Evolutionary conservation across 169 alveolate species (phyloP).

Genomic region (Fabrea salina): DNA sequence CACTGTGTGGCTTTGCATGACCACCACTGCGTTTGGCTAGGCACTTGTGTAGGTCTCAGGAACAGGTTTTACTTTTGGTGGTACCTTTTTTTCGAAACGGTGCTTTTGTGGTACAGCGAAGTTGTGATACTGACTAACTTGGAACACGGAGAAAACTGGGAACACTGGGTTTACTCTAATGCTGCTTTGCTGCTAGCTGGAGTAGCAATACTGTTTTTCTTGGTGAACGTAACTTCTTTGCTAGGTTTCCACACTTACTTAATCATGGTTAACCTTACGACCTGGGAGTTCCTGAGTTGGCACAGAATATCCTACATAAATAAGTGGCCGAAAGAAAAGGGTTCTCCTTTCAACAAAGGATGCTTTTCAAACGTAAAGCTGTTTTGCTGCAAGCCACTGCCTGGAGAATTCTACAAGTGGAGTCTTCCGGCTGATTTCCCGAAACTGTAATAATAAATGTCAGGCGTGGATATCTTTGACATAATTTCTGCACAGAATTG

Average conservation of each 20-base stretch:
- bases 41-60: conserved; percentile 60
- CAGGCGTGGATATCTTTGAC: too few species aligned
- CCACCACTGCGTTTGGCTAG: conserved; percentile 79
- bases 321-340: background rate
- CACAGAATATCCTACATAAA: conserved; percentile 20
- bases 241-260: conserved; percentile 17
- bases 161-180: too few species aligned
- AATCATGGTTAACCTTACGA: conserved; percentile 1
- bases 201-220: too few species aligned
- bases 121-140: too few species aligned
- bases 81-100: conserved; percentile 29
- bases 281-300: conserved; percentile 35
- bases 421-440: too few species aligned
- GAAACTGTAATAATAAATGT: too few species aligned
- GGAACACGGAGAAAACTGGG: too few species aligned
- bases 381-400: background rate
- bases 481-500: too few species aligned
- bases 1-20: conserved; percentile 64
- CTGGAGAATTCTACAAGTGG: too few species aligned
- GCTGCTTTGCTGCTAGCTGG: too few species aligned
- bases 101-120: too few species aligned
- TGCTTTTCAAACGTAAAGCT: background rate
- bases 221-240: conserved; percentile 1
- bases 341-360: conserved; percentile 25
- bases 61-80: conserved; percentile 41